Percentiles rank a stretch among this genome's conserved stretches.
These are phyloP conservation scores for Bolboschoenoplectus hybrid DNA, from an alignment of 202 grass and related monocot genomes.

Conservation along the genomic window DNA sequence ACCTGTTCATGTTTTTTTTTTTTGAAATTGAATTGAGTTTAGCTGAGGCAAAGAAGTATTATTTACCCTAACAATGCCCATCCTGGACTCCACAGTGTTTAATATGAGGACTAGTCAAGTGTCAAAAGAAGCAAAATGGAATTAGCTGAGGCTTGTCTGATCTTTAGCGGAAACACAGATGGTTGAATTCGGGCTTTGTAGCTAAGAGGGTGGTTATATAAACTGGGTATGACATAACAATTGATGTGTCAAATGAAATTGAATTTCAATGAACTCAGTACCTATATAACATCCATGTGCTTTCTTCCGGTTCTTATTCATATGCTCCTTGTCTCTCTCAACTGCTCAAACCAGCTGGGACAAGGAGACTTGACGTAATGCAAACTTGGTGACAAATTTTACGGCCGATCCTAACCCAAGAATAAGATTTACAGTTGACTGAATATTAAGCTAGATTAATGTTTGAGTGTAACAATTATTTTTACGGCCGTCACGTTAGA, in stretches of 20 bases:
- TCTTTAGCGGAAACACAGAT: background rate
- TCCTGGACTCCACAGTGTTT: too few relatives aligned
- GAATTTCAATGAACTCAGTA: background rate
- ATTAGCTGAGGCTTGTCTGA: background rate
- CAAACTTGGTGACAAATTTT: slow-evolving; percentile 72
- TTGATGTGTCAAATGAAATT: slow-evolving; percentile 16
- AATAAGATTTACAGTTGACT: too few relatives aligned
- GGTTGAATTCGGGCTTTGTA: background rate
- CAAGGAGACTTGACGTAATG: slow-evolving; percentile 84
- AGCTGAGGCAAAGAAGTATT: background rate
- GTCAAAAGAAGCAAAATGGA: too few relatives aligned
- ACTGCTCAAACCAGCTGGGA: slow-evolving; percentile 91
- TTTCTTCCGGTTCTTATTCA: slow-evolving; percentile 58
- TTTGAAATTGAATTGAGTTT: background rate
- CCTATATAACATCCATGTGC: slow-evolving; percentile 58
- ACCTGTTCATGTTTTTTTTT: background rate
- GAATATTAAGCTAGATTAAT: too few relatives aligned
- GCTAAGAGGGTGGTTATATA: background rate
- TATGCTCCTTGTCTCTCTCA: slow-evolving; percentile 65
- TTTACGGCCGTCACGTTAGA: too few relatives aligned
- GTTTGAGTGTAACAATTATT: too few relatives aligned
- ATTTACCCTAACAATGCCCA: too few relatives aligned
- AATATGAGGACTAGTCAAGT: too few relatives aligned
- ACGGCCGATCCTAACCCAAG: too few relatives aligned
- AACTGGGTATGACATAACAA: slow-evolving; percentile 19